Evolutionary conservation across 2,329 filamentous ascomycete species (phyloP).

Genomic region (Ophiostoma populinum): DNA sequence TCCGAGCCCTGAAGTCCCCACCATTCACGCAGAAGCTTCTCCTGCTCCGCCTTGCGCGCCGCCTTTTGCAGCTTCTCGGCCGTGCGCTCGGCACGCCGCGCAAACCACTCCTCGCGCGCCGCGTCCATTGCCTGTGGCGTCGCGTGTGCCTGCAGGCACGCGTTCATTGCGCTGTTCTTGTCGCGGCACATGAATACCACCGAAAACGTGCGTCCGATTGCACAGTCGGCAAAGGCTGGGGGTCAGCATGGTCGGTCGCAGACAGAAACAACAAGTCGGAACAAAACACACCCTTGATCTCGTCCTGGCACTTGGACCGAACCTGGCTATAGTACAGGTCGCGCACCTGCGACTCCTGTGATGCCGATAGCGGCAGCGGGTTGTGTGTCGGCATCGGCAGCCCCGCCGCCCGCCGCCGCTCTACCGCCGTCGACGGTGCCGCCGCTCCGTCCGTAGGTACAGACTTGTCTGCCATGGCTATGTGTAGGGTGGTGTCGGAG

Average conservation of each 20-base stretch:
- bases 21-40: constrained; percentile 49
- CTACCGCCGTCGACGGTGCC: constrained; percentile 1
- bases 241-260: neutral
- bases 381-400: constrained; percentile 46
- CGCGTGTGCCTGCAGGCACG: constrained; percentile 77
- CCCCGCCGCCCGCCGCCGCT: constrained; percentile 14
- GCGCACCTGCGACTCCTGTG: constrained; percentile 67
- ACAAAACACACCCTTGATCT: constrained; percentile 53
- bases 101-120: constrained; percentile 89
- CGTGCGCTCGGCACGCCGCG: constrained; percentile 52
- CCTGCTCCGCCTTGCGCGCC: constrained; percentile 41
- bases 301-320: constrained; percentile 53
- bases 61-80: constrained; percentile 48
- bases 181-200: constrained; percentile 73
- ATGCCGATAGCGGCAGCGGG: constrained; percentile 65
- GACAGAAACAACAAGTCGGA: too few species aligned
- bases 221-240: constrained; percentile 81
- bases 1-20: constrained; percentile 33
- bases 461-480: constrained; percentile 2
- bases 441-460: constrained; percentile 13
- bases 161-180: constrained; percentile 75
- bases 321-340: constrained; percentile 70
- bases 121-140: constrained; percentile 73
- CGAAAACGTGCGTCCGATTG: constrained; percentile 67
- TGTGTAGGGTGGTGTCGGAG: too few species aligned